Base-by-base conservation (phyloP, 257 asterid genomes). In the Craterostigma plantagineum region DNA sequence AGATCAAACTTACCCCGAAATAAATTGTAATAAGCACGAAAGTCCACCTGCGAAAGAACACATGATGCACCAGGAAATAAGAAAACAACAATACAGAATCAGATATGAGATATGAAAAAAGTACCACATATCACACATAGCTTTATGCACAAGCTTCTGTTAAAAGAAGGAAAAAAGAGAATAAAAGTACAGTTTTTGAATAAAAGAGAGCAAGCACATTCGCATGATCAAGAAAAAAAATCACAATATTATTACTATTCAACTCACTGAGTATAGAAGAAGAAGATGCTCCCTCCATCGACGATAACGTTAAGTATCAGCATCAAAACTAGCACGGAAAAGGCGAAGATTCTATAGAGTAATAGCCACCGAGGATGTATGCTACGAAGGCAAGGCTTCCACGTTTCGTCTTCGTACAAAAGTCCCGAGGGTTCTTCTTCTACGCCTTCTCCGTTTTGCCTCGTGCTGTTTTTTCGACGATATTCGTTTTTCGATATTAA, bases 231-330 rank as follows among this genome's bases (percentile, higher is more conserved):
- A 23, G 2, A 2, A 23, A n/a, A 7, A 13, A 15, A 14, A 33
- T 18, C 7, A 27, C 15, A 18, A 54, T 13, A 1, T 11, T 38
- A 43, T 14, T 49, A 53, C 42, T 1, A 23, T 0, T 6, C 30
- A 23, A 70, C 93, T 79, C 57, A 90, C 94, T 90, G 96, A 38
- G 99, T 90, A 53, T 83, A 90, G 62, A 62, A 90, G 77, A 66
- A 83, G 46, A 90, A 66, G 39, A 90, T 67, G 62, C 37, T 60
- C 5, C 75, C 68, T 45, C 92, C 87, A 75, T 83, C 99, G 46
- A 71, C 77, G 27, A 58, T 56, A 42, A 66, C 76, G 66, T 83
- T 79, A 0, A 83, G 58, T 15, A 76, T 63, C 11, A 83, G 75
- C 96, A 83, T 77, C 30, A 72, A 51, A 34, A 77, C 56, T 38